phyloP scores from a whole-genome alignment of 306 rosid species.

The Pyrus communis region DNA sequence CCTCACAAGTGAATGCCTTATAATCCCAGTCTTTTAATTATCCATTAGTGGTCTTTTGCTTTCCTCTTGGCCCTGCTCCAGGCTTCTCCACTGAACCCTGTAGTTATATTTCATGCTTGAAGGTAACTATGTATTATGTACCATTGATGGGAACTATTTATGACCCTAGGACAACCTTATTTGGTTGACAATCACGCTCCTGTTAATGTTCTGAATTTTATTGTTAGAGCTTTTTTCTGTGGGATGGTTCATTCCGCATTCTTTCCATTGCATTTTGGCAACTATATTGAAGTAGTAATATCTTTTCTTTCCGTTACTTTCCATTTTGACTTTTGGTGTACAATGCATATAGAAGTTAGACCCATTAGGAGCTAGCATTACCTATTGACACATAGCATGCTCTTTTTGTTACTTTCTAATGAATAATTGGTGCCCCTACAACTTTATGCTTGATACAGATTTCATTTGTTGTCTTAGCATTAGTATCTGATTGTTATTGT shows the following conservation, averaged over 20 bases:
- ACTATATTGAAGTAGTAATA: not conserved
- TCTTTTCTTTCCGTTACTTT: not conserved
- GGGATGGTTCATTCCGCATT: not conserved
- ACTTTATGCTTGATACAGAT: constrained; percentile 1
- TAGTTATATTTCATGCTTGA: not conserved
- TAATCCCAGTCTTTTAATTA: not conserved
- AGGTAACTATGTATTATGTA: not conserved
- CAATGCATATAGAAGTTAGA: not conserved
- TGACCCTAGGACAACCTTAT: not conserved
- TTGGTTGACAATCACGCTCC: not conserved
- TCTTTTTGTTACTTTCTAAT: not conserved
- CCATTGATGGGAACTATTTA: not conserved
- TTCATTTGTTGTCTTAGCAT: constrained; percentile 1
- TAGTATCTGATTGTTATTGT: constrained; percentile 18
- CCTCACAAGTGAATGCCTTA: not conserved
- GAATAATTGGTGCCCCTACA: not conserved
- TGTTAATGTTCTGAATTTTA: not conserved
- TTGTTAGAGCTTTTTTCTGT: not conserved
- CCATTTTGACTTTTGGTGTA: not conserved
- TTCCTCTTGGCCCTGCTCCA: not conserved
- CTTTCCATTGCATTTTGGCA: not conserved
- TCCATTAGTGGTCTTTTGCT: not conserved
- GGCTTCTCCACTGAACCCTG: not conserved
- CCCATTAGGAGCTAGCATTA: not conserved
- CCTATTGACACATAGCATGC: not conserved